phyloP scores from a whole-genome alignment of 768 basidiomycete species.

The Lactarius sp. region DNA sequence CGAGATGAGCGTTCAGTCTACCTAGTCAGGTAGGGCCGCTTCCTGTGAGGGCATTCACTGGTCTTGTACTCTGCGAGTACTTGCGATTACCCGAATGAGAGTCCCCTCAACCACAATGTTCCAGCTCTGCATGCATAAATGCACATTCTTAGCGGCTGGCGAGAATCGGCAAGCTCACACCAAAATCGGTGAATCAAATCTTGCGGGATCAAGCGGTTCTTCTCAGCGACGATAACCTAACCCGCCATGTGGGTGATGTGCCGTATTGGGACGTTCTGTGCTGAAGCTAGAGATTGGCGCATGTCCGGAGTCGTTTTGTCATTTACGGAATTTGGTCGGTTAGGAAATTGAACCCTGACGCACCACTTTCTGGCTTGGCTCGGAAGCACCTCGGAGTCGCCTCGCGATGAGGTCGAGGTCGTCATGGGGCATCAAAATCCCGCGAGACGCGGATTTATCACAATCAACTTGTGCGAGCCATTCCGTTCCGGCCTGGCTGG shows the following conservation, averaged over 20 bases:
- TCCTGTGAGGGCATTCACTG: neutral
- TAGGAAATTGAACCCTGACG: neutral
- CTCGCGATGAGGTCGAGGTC: neutral
- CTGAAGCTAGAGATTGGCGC: neutral
- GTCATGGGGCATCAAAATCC: no score
- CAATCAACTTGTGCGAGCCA: neutral
- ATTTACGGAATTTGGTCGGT: neutral
- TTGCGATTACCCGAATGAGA: neutral
- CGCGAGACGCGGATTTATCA: no score
- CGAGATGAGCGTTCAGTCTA: neutral
- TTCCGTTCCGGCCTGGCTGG: no score
- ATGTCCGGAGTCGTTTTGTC: neutral
- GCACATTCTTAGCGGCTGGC: neutral
- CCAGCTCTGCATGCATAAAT: neutral
- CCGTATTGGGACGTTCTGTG: neutral
- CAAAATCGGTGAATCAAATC: neutral
- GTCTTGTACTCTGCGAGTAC: neutral
- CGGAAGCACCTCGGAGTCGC: neutral
- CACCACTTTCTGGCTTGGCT: neutral
- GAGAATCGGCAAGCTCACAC: neutral
- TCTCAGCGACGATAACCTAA: neutral
- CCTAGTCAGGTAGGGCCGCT: neutral
- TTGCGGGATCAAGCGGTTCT: neutral
- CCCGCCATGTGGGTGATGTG: neutral
- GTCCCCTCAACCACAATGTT: neutral